Evolutionary conservation across 2,329 filamentous ascomycete species (phyloP).

Genomic region (Botrytis byssoidea): DNA sequence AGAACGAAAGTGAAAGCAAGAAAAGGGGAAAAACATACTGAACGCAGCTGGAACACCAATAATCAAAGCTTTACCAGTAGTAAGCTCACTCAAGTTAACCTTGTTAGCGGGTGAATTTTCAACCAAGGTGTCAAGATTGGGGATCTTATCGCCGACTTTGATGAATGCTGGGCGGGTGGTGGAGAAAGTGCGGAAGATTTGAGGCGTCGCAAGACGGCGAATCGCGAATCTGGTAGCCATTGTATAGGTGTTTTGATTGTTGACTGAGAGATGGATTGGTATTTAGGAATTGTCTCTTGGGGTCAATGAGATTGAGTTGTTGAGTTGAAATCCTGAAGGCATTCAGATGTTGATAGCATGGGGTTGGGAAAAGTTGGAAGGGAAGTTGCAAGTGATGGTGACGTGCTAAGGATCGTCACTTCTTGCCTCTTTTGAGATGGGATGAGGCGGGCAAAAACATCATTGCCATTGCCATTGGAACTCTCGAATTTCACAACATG

Average conservation of each 20-base stretch:
- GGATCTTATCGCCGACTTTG: constrained; percentile 76
- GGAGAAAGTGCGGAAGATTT: constrained; percentile 54
- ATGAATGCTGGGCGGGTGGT: constrained; percentile 62
- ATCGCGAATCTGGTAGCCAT: constrained; percentile 33
- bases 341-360: constrained; percentile 1
- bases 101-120: constrained; percentile 90
- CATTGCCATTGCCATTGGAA: background rate
- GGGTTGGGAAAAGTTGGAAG: background rate
- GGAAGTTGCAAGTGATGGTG: constrained; percentile 13
- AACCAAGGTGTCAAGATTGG: constrained; percentile 71
- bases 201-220: constrained; percentile 29
- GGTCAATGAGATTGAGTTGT: background rate
- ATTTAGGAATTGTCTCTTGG: too few species aligned
- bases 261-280: constrained; percentile 9
- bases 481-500: background rate
- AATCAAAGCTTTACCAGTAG: constrained; percentile 71
- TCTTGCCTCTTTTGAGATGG: constrained; percentile 1
- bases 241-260: background rate
- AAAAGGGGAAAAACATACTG: constrained; percentile 44
- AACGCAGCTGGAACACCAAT: constrained; percentile 84
- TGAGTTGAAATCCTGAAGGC: background rate
- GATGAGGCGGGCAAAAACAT: background rate
- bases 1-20: background rate
- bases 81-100: constrained; percentile 79
- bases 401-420: constrained; percentile 3